Conservation (phyloP, 2,329 filamentous ascomycete species). For the Immersiporthe knoxdaviesiana region DNA sequence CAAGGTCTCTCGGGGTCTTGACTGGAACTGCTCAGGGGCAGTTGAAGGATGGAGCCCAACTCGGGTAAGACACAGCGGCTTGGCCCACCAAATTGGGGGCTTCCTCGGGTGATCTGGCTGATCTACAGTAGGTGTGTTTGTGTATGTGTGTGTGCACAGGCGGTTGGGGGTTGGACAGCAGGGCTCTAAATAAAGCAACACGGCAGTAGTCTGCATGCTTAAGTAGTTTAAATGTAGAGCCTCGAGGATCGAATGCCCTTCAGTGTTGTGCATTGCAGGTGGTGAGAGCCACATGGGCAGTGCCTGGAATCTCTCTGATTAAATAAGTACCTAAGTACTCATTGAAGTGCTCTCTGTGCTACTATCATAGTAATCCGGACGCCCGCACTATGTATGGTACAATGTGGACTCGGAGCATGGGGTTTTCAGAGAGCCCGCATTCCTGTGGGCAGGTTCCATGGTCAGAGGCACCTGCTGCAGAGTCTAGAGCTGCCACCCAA, state of each 20-base stretch:
- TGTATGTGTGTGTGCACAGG: neutral
- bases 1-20: slow-evolving; percentile 12
- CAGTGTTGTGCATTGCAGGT: too few species aligned
- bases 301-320: neutral
- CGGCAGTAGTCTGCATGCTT: neutral
- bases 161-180: neutral
- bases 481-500: neutral
- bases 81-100: neutral
- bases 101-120: slow-evolving; percentile 7
- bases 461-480: neutral
- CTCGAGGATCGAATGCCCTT: neutral
- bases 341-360: too few species aligned
- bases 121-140: too few species aligned
- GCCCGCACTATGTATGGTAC: too few species aligned
- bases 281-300: neutral
- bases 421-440: neutral
- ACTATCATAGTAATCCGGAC: too few species aligned
- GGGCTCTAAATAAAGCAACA: slow-evolving; percentile 3
- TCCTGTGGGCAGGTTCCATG: neutral
- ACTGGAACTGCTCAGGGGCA: slow-evolving; percentile 19
- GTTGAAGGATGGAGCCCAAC: slow-evolving; percentile 16
- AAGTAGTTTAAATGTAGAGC: neutral
- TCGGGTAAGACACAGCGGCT: slow-evolving; percentile 21
- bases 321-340: too few species aligned
- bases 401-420: neutral